Evolutionary conservation across 495 filamentous ascomycete genomes (phyloP), one percentile per base, ranked within the genome.

Genomic region (Daldinia bambusicola): DNA sequence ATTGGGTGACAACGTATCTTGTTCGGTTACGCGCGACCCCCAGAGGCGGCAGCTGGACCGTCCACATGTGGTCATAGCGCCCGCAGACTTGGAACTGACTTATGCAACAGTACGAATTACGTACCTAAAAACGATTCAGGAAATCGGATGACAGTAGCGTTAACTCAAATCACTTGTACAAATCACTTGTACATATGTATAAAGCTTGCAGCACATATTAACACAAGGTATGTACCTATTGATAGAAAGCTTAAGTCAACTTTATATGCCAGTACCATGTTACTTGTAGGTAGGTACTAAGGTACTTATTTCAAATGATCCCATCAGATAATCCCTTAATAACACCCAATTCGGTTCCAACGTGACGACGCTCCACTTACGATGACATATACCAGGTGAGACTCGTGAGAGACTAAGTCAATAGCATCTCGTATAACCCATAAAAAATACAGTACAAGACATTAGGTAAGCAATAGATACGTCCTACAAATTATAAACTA

Each of bases 31-130:
- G 26, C 48, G 45, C 40, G 51, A 38, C 63, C 51, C 12, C 2
- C 43, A 38, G 14, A 32, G 14, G 13, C 31, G 50, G 50, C 30
- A 53, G 50, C 22, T 53, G n/a, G n/a, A n/a, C n/a, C n/a, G n/a
- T n/a, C 61, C 70, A 73, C 66, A 66, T 73, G 70, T 63, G 55
- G 26, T 16, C 16, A 22, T 32, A 36, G 59, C 59, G 45, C 53
- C 30, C 40, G 16, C n/a, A n/a, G n/a, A n/a, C n/a, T n/a, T n/a
- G n/a, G n/a, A n/a, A n/a, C n/a, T n/a, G n/a, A n/a, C n/a, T 30
- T 26, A 12, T 18, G n/a, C 16, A 43, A 34, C 38, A 4, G n/a
- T 14, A 41, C 0, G 0, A 14, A 41, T 13, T 41, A 41, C 38
- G 38, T 43, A 43, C n/a, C n/a, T n/a, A n/a, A n/a, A n/a, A 48